Percentiles rank a stretch among this genome's conserved stretches.
Conservation (phyloP, 805 yeast species). For the Yarrowia sp. region DNA sequence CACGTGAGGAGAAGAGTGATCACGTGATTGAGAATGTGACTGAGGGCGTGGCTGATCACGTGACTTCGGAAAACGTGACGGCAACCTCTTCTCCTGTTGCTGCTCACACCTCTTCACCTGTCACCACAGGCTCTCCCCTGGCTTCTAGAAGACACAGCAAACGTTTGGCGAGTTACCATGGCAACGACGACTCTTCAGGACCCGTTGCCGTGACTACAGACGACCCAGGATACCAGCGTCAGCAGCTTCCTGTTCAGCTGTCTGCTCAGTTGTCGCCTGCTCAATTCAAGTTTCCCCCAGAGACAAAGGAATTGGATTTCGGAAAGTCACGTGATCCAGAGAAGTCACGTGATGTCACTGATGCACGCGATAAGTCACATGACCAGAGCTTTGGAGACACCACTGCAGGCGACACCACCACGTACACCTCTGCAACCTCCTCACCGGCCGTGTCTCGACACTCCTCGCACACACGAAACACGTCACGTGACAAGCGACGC, state of each 20-base stretch:
- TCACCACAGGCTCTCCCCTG: no score
- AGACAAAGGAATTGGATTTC: background rate
- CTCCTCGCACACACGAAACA: background rate
- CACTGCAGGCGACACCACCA: background rate
- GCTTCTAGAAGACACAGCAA: background rate
- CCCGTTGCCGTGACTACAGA: background rate
- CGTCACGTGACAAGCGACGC: background rate
- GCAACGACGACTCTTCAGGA: background rate
- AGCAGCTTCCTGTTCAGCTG: background rate
- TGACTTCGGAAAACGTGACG: no score
- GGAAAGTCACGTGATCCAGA: background rate
- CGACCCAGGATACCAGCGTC: background rate
- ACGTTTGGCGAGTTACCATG: background rate
- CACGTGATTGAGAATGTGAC: no score
- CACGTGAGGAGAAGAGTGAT: no score
- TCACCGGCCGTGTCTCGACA: background rate
- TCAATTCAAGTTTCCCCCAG: constrained; percentile 1
- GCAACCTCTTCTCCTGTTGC: no score
- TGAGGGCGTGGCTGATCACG: no score
- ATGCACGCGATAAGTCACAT: background rate
- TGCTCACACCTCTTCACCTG: background rate
- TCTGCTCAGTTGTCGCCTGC: background rate
- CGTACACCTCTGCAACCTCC: background rate
- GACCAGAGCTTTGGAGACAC: background rate
- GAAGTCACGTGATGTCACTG: background rate